Conservation (phyloP, 179 eudicot species). For the Vitellaria paradoxa region DNA sequence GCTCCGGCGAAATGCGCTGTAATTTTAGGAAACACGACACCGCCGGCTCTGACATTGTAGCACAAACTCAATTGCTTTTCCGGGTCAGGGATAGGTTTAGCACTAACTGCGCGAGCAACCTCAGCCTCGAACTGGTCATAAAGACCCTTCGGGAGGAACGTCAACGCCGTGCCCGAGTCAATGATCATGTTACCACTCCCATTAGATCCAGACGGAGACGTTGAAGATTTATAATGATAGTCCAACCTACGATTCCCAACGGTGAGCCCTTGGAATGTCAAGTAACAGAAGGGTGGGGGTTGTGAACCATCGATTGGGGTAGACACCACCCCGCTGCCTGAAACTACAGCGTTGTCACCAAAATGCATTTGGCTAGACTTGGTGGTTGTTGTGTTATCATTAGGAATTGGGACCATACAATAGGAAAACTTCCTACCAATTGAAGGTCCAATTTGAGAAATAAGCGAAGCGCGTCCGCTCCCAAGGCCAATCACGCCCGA, state of each 20-base stretch:
- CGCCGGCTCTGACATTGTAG: not conserved
- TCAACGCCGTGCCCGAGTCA: conserved; percentile 13
- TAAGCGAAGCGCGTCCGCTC: conserved; percentile 36
- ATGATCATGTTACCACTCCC: conserved; percentile 9
- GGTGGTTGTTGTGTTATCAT: not conserved
- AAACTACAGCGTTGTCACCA: conserved; percentile 32
- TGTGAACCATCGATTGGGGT: conserved; percentile 29
- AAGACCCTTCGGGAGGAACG: not conserved
- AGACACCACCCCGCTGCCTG: conserved; percentile 34
- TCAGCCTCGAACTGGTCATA: not conserved
- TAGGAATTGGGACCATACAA: conserved; percentile 26
- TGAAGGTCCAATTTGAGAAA: conserved; percentile 29
- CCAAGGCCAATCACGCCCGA: conserved; percentile 60
- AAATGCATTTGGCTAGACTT: conserved; percentile 39
- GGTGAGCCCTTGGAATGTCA: conserved; percentile 39
- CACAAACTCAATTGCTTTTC: not conserved
- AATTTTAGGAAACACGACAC: not conserved
- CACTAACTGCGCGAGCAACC: not conserved
- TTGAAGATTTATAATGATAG: not conserved
- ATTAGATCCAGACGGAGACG: not conserved
- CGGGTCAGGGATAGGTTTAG: not conserved
- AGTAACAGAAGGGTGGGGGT: conserved; percentile 29
- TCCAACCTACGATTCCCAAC: conserved; percentile 23
- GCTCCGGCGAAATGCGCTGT: conserved; percentile 8
- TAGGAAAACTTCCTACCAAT: conserved; percentile 47